phyloP scores from a whole-genome alignment of 148 eudicot species.

The Cornus controversa region DNA sequence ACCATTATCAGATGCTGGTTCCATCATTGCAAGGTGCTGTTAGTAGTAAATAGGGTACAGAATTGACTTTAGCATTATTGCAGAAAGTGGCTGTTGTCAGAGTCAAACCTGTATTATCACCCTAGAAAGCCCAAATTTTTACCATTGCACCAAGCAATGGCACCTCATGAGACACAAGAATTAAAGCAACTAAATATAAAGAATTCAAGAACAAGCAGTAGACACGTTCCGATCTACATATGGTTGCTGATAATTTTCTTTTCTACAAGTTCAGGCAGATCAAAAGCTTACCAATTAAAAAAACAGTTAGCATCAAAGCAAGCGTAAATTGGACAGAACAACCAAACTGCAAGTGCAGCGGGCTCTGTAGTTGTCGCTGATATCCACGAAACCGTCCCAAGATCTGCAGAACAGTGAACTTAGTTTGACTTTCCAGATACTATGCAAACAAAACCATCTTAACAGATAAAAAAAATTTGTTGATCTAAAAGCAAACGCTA shows the following conservation, averaged over 20 bases:
- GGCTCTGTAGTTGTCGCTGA: conserved; percentile 44
- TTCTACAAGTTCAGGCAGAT: not conserved
- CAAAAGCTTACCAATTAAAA: conserved; percentile 64
- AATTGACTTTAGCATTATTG: not conserved
- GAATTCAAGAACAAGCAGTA: not conserved
- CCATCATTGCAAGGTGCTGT: too few species aligned
- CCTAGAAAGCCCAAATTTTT: too few species aligned
- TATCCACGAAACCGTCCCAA: conserved; percentile 39
- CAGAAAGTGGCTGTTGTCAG: not conserved
- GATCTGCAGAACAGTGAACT: conserved; percentile 35
- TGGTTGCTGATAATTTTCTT: not conserved
- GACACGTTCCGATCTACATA: not conserved
- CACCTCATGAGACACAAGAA: not conserved
- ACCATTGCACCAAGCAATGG: not conserved
- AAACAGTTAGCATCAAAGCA: conserved; percentile 55
- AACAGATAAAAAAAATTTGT: not conserved
- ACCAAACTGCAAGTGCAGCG: conserved; percentile 31
- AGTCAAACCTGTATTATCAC: not conserved
- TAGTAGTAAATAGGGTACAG: too few species aligned
- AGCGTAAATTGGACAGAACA: conserved; percentile 49
- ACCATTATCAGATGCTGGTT: too few species aligned
- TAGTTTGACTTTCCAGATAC: not conserved
- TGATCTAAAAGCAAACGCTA: too few species aligned
- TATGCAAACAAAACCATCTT: conserved; percentile 6
- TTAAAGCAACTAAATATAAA: not conserved